These are phyloP conservation scores for Saksenaea oblongispora DNA, from an alignment of 371 early-diverging fungal species.

Conservation along the genomic window DNA sequence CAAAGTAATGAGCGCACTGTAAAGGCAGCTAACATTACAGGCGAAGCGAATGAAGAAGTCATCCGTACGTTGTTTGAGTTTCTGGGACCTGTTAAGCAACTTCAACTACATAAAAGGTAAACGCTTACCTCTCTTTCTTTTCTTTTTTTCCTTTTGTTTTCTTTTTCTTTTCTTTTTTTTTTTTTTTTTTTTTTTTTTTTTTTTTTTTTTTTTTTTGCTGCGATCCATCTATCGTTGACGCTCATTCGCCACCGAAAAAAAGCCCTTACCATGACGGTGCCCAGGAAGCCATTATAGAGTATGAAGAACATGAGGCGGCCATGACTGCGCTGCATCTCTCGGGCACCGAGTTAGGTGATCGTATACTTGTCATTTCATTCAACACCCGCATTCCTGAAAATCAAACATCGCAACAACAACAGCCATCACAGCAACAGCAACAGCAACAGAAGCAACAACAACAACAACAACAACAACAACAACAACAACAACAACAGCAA, in stretches of 20 bases:
- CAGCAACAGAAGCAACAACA: no score
- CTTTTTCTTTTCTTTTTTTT: constrained; percentile 10
- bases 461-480: no score
- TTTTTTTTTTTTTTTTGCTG: constrained; percentile 11
- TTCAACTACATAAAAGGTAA: constrained; percentile 43
- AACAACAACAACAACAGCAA: no score
- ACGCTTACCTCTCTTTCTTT: background rate
- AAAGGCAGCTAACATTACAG: constrained; percentile 57
- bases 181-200: background rate
- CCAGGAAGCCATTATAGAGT: constrained; percentile 63
- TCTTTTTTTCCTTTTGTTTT: constrained; percentile 2
- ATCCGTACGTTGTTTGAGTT: constrained; percentile 51
- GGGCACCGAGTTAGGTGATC: constrained; percentile 68
- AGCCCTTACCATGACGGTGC: constrained; percentile 50
- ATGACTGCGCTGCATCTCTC: constrained; percentile 59
- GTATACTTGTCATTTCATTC: constrained; percentile 50
- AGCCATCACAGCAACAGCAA: no score
- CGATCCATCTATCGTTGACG: background rate
- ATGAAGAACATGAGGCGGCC: constrained; percentile 46
- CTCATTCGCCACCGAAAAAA: background rate
- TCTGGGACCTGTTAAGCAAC: constrained; percentile 47
- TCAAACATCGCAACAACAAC: background rate
- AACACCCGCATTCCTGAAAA: constrained; percentile 41
- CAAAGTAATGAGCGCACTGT: background rate
- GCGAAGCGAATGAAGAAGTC: constrained; percentile 49